Base-by-base conservation (phyloP, 2,329 filamentous ascomycete genomes). In the Neonectria neomacrospora region DNA sequence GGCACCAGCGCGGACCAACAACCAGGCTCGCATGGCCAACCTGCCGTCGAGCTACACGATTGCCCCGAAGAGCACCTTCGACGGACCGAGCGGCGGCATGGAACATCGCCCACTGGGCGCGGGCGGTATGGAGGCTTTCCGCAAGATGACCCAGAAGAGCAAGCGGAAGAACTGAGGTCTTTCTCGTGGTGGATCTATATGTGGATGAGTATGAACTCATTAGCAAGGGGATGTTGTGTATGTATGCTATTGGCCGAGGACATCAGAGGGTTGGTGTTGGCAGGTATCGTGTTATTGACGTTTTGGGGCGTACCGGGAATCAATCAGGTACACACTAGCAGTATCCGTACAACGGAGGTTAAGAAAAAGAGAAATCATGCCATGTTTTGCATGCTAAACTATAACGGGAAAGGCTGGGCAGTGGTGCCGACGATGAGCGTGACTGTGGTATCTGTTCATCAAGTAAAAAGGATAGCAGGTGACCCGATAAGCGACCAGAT, bases 51-150 rank as follows among this genome's bases (percentile, higher is more conserved):
- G 83, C 70, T 89, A 88, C 74, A 87, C 84, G 8, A 83, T 89
- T 66, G 86, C 86, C 9, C 86, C 86, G 5, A 83, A 83, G 74
- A 90, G 87, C 75, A 90, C 85, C 0, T 90, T 88, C 69, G 86
- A 88, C 68, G 82, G 84, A 20, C 78, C 77, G 28, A 79, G 81
- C 42, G 81, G 81, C 44, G 80, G 78, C 4, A 77, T 82, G 6
- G 86, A 87, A 67, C 86, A 86, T 67, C 81, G 86, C 44, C 88
- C 88, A 11, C 85, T 90, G 65, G 88, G 88, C 54, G 83, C 87
- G n/a, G 83, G 83, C 64, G 88, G 88, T 62, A 81, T 87, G 75
- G 88, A 89, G 68, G 88, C 88, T 1, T 90, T 90, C 79, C 82
- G 86, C 66, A 88, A 83, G 78, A 89, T 90, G 83, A 88, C 86